Conservation (phyloP, 2,329 filamentous ascomycete genomes). For the Aspergillus clavatus region DNA sequence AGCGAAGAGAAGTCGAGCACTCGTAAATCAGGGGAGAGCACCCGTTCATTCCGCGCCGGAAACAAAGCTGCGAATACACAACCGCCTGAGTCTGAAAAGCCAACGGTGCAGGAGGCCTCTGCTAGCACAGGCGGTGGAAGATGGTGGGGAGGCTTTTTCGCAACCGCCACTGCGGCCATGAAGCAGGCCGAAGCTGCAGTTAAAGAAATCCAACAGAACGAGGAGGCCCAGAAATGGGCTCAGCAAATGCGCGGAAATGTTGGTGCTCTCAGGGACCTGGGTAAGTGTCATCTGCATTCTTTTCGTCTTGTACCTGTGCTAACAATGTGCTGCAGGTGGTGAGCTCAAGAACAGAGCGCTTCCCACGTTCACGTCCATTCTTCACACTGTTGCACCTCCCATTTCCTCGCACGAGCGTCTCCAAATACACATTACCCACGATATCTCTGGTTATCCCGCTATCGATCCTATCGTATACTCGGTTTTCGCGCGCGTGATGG, state of each 20-base stretch:
- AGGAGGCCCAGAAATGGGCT: slow-evolving; percentile 94
- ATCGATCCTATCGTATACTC: slow-evolving; percentile 88
- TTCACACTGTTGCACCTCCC: slow-evolving; percentile 91
- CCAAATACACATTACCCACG: slow-evolving; percentile 95
- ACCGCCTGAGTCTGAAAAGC: slow-evolving; percentile 39
- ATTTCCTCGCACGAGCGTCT: slow-evolving; percentile 96
- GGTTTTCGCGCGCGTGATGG: slow-evolving; percentile 93
- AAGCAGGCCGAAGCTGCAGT: slow-evolving; percentile 91
- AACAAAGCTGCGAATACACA: slow-evolving; percentile 59
- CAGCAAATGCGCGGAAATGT: slow-evolving; percentile 91
- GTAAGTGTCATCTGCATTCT: slow-evolving; percentile 45
- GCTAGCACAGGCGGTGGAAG: slow-evolving; percentile 60
- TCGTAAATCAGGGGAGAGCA: slow-evolving; percentile 75
- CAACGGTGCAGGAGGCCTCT: slow-evolving; percentile 42
- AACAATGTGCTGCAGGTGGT: slow-evolving; percentile 58
- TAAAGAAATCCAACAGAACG: slow-evolving; percentile 91
- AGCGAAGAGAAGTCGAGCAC: slow-evolving; percentile 60
- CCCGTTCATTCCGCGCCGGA: slow-evolving; percentile 64
- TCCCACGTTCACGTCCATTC: slow-evolving; percentile 89
- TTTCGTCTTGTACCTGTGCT: not conserved
- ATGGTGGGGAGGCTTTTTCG: slow-evolving; percentile 85
- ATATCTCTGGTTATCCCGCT: slow-evolving; percentile 88
- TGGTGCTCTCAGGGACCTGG: slow-evolving; percentile 67
- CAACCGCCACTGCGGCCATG: slow-evolving; percentile 66
- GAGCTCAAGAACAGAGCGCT: slow-evolving; percentile 81